phyloP scores from a whole-genome alignment of 352 stramenopile species.

The Globisporangium nunn region DNA sequence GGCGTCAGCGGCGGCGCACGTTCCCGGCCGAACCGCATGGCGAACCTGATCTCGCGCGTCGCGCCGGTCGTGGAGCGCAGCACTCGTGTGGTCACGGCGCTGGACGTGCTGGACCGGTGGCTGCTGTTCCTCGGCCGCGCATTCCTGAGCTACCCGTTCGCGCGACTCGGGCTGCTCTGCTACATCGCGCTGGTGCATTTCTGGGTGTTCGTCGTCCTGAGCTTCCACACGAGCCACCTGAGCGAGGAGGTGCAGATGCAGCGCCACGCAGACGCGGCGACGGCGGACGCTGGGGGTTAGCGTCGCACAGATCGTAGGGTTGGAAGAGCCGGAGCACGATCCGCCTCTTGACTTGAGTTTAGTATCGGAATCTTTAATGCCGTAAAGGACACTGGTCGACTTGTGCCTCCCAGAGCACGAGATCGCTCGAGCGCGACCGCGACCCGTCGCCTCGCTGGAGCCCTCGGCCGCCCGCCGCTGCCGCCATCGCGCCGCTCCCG shows the following conservation, averaged over 20 bases:
- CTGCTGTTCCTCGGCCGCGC: slow-evolving; percentile 72
- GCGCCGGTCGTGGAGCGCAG: slow-evolving; percentile 68
- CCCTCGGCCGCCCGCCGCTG: slow-evolving; percentile 10
- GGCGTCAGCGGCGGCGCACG: slow-evolving; percentile 13
- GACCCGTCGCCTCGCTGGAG: slow-evolving; percentile 9
- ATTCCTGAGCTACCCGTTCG: slow-evolving; percentile 69
- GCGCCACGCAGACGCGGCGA: slow-evolving; percentile 3
- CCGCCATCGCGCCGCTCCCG: not conserved
- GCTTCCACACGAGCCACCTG: slow-evolving; percentile 84
- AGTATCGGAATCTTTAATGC: too few species aligned
- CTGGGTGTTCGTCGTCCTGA: slow-evolving; percentile 83
- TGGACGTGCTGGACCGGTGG: slow-evolving; percentile 68
- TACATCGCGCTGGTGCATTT: slow-evolving; percentile 81
- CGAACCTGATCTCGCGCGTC: slow-evolving; percentile 50
- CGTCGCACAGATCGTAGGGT: too few species aligned
- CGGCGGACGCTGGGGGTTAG: not conserved
- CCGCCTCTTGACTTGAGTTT: too few species aligned
- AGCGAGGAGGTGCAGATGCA: slow-evolving; percentile 63
- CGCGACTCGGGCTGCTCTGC: slow-evolving; percentile 59
- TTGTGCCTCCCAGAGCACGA: not conserved
- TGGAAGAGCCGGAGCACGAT: too few species aligned
- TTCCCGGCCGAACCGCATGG: slow-evolving; percentile 56
- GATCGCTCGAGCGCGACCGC: not conserved
- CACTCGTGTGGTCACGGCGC: slow-evolving; percentile 45
- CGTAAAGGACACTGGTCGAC: too few species aligned